A percentile compares a stretch with the other conserved stretches of the same genome.
These are phyloP conservation scores for Penicillium maclennaniae DNA, from an alignment of 495 filamentous ascomycete genomes.

Conservation along the genomic window DNA sequence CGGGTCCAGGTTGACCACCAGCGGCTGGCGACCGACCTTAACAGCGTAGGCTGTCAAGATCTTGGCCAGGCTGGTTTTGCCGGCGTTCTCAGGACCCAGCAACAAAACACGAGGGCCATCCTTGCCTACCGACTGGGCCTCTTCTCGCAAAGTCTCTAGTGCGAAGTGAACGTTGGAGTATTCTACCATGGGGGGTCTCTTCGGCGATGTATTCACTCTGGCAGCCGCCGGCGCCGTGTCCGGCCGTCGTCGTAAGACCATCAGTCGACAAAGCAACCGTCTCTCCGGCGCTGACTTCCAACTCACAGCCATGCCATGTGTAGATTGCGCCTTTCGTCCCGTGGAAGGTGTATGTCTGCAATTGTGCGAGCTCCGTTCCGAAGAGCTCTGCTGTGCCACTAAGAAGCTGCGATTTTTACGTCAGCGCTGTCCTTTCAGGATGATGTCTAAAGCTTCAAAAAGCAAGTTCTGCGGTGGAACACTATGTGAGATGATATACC, in stretches of 20 bases:
- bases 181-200: slow-evolving; percentile 77
- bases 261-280: slow-evolving; percentile 18
- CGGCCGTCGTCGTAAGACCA: slow-evolving; percentile 23
- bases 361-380: slow-evolving; percentile 86
- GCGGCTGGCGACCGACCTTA: slow-evolving; percentile 68
- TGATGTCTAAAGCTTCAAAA: neutral
- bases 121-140: slow-evolving; percentile 44
- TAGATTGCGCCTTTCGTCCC: slow-evolving; percentile 83
- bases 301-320: slow-evolving; percentile 82
- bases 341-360: slow-evolving; percentile 75
- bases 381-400: slow-evolving; percentile 90
- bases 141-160: slow-evolving; percentile 62
- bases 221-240: slow-evolving; percentile 46
- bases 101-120: slow-evolving; percentile 80
- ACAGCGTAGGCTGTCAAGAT: slow-evolving; percentile 79
- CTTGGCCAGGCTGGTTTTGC: slow-evolving; percentile 82
- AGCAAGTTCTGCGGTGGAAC: neutral
- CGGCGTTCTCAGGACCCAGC: slow-evolving; percentile 73
- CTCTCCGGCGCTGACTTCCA: slow-evolving; percentile 66
- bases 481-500: slow-evolving; percentile 31
- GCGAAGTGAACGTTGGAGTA: slow-evolving; percentile 87
- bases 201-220: slow-evolving; percentile 74
- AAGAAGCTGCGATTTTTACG: slow-evolving; percentile 50
- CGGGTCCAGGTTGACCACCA: slow-evolving; percentile 84
- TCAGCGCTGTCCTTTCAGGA: slow-evolving; percentile 10